A percentile compares a stretch with the other conserved stretches of the same genome.
Conservation (phyloP, 1,284 basidiomycete species). For the Austroboletus niveus region DNA sequence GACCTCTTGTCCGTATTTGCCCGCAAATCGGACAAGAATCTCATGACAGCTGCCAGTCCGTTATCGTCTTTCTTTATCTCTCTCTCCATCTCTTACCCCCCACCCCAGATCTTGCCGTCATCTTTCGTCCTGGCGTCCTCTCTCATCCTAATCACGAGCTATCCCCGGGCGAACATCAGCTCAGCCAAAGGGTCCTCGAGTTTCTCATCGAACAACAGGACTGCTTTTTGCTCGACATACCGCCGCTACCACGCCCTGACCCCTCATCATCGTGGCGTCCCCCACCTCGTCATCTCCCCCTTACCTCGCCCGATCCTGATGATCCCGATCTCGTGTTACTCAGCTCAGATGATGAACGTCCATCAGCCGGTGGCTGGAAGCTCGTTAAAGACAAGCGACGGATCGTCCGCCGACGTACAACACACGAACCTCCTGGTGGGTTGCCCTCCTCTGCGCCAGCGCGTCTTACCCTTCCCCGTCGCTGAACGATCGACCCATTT, state of each 20-base stretch:
- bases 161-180: slow-evolving; percentile 77
- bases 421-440: slow-evolving; percentile 53
- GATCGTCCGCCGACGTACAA: slow-evolving; percentile 53
- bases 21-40: slow-evolving; percentile 85
- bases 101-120: slow-evolving; percentile 81
- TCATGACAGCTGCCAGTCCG: slow-evolving; percentile 94
- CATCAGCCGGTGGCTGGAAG: slow-evolving; percentile 46
- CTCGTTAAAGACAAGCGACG: slow-evolving; percentile 42
- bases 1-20: slow-evolving; percentile 96
- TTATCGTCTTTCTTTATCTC: slow-evolving; percentile 2
- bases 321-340: slow-evolving; percentile 39
- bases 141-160: slow-evolving; percentile 86
- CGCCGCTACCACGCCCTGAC: slow-evolving; percentile 54
- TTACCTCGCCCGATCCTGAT: slow-evolving; percentile 21
- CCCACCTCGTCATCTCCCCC: slow-evolving; percentile 10
- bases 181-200: slow-evolving; percentile 89
- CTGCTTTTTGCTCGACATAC: slow-evolving; percentile 81
- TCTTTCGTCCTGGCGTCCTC: slow-evolving; percentile 91
- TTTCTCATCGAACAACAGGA: slow-evolving; percentile 92
- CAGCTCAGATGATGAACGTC: slow-evolving; percentile 46
- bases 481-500: slow-evolving; percentile 23
- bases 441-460: slow-evolving; percentile 35
- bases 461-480: slow-evolving; percentile 27
- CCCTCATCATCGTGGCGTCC: slow-evolving; percentile 33
- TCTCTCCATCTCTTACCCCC: neutral